These are phyloP conservation scores for Serendipita sp. DNA, from an alignment of 768 basidiomycete genomes.

Conservation along the genomic window DNA sequence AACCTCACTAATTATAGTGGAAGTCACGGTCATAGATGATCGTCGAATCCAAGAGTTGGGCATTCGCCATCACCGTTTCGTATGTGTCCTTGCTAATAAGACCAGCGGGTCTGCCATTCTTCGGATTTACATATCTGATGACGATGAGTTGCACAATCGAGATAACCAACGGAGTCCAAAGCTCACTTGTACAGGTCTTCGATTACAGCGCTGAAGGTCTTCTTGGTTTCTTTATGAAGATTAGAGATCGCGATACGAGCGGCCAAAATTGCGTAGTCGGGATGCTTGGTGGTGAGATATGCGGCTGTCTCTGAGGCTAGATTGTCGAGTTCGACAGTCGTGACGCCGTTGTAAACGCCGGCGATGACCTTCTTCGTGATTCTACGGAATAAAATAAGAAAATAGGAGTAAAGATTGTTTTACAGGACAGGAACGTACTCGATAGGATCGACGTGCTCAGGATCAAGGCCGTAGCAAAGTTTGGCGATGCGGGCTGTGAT, in stretches of 20 bases:
- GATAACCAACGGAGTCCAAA: neutral
- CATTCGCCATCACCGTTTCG: conserved; percentile 63
- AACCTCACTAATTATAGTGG: conserved; percentile 78
- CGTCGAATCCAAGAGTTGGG: conserved; percentile 72
- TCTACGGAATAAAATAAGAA: conserved; percentile 24
- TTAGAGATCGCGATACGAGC: conserved; percentile 98
- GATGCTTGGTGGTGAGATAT: conserved; percentile 90
- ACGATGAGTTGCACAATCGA: too few relatives aligned
- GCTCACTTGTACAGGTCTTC: conserved; percentile 74
- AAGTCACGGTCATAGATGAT: conserved; percentile 99
- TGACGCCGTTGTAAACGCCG: conserved; percentile 90
- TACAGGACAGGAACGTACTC: conserved; percentile 40
- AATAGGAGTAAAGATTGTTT: neutral
- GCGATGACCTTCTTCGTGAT: conserved; percentile 84
- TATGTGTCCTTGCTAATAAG: conserved; percentile 89
- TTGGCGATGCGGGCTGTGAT: conserved; percentile 79
- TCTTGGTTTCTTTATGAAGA: conserved; percentile 98
- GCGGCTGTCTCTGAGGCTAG: conserved; percentile 96
- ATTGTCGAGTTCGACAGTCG: conserved; percentile 95
- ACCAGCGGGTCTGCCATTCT: conserved; percentile 70
- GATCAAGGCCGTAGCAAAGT: conserved; percentile 91
- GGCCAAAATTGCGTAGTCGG: conserved; percentile 95
- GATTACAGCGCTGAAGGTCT: conserved; percentile 86
- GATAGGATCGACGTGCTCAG: conserved; percentile 81
- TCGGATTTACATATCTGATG: conserved; percentile 69